Base-by-base conservation (phyloP, 1,284 basidiomycete genomes). In the Naganishia liquefaciens region DNA sequence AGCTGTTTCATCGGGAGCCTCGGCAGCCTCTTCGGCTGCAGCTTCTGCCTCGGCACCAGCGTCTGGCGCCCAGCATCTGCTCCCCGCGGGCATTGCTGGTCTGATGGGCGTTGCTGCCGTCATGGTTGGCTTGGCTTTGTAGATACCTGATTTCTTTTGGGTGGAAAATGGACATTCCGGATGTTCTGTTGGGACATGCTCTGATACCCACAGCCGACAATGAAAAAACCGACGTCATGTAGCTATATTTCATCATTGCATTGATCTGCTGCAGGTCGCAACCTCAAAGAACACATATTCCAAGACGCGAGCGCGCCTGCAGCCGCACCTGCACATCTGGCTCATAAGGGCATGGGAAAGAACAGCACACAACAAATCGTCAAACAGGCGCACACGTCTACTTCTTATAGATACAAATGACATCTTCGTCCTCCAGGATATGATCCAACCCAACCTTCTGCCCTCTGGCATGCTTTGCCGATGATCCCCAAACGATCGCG, bases 371-470 rank as follows among this genome's bases (percentile, higher is more conserved):
- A 13, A 37, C 33, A 37, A n/a, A n/a, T n/a, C n/a, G 7, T 37
- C 33, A 37, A 13, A 37, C 13, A n/a, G n/a, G n/a, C n/a, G n/a
- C 19, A 49, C 57, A 49, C 43, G 39, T 52, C 66, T 70, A 77
- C 66, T 75, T 75, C 65, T 76, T 77, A 72, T 70, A 77, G 61
- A 77, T 76, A 69, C 73, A 75, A 54, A 77, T 76, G 64, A 77
- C 76, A 65, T 68, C 67, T 43, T 68, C 67, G 39, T 68, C 67
- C 47, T 94, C 91, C 60, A 95, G 77, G 17, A 90, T 77, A 75
- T 95, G 92, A 70, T 94, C 92, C 62, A 93, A 72, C 9, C 96
- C 95, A 33, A 97, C 93, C 76, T 96, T 94, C 80, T 99, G 96
- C 2, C 96, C 96, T 71, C 94, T 84, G 15, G 93, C 83, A 77